A percentile compares a stretch with the other conserved stretches of the same genome.
Conservation (phyloP, 768 basidiomycete genomes). For the Leccinellum albellum region DNA sequence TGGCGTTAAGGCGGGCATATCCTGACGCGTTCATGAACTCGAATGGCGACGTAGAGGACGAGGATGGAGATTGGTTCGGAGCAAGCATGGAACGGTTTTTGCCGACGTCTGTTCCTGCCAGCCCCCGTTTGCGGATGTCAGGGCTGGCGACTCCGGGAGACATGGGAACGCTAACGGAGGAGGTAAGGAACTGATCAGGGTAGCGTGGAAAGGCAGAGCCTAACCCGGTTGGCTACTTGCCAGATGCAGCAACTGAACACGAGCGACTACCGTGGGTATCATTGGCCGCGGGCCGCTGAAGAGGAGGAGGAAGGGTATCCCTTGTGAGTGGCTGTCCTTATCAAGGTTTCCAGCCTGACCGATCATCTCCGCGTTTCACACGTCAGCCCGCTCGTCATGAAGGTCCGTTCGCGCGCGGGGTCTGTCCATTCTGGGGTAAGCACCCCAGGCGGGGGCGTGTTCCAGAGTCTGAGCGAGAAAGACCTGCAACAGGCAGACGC, state of each 20-base stretch:
- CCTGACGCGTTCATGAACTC: conserved; percentile 83
- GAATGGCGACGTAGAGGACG: conserved; percentile 48
- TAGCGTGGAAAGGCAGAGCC: background rate
- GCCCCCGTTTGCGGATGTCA: conserved; percentile 68
- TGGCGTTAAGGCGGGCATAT: conserved; percentile 89
- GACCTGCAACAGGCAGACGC: conserved; percentile 87
- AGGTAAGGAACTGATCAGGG: conserved; percentile 41
- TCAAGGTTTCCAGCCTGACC: conserved; percentile 1
- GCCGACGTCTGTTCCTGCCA: conserved; percentile 79
- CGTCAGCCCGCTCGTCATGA: conserved; percentile 80
- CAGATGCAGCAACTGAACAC: conserved; percentile 87
- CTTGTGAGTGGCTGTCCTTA: conserved; percentile 53
- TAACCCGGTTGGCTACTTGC: background rate
- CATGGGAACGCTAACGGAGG: conserved; percentile 84
- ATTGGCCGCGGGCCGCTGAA: conserved; percentile 54
- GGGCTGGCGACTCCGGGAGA: conserved; percentile 93
- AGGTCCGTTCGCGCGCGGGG: conserved; percentile 77
- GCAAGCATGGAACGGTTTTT: conserved; percentile 64
- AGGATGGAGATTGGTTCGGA: conserved; percentile 35
- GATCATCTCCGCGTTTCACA: conserved; percentile 6
- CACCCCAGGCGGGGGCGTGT: conserved; percentile 82
- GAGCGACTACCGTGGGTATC: conserved; percentile 70
- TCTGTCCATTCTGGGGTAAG: conserved; percentile 74
- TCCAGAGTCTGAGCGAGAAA: conserved; percentile 78
- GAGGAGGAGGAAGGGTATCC: conserved; percentile 92